Percentiles rank a stretch among this genome's conserved stretches.
phyloP scores from a whole-genome alignment of 2,329 filamentous ascomycete genomes.

The Ceratocystis harringtonii region DNA sequence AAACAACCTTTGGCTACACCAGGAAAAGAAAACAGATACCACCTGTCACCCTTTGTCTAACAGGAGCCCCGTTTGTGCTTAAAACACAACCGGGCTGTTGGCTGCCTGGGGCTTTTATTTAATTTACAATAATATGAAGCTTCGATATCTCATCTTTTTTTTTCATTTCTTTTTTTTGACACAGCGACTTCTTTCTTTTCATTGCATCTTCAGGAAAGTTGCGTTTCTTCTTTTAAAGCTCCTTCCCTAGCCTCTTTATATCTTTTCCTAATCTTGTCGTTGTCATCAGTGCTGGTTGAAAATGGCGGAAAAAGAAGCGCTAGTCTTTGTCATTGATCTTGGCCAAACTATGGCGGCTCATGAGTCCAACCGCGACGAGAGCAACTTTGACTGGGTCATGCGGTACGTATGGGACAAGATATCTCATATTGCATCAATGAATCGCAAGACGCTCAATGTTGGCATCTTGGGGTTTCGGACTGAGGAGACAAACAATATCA shows the following conservation, averaged over 20 bases:
- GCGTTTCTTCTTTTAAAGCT: background rate
- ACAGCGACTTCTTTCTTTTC: background rate
- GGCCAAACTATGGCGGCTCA: constrained; percentile 68
- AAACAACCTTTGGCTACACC: no score
- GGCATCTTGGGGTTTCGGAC: constrained; percentile 75
- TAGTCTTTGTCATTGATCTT: constrained; percentile 80
- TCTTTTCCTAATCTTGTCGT: background rate
- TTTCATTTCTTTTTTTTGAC: background rate
- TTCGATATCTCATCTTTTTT: background rate
- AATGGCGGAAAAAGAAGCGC: constrained; percentile 91
- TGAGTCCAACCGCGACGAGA: constrained; percentile 54
- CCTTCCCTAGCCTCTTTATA: background rate
- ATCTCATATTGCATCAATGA: constrained; percentile 52
- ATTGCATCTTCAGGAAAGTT: no score
- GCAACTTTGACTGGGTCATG: constrained; percentile 79
- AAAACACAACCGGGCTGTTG: constrained; percentile 10
- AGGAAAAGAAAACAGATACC: no score
- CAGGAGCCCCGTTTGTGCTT: background rate
- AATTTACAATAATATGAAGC: background rate
- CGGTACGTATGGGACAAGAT: constrained; percentile 89
- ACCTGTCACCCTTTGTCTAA: background rate
- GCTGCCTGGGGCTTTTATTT: constrained; percentile 8
- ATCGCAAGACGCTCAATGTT: constrained; percentile 52
- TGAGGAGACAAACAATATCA: constrained; percentile 55
- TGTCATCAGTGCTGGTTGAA: constrained; percentile 19